Percentiles rank a stretch among this genome's conserved stretches.
phyloP scores from a whole-genome alignment of 2,329 filamentous ascomycete genomes.

The Colletotrichum sidae region DNA sequence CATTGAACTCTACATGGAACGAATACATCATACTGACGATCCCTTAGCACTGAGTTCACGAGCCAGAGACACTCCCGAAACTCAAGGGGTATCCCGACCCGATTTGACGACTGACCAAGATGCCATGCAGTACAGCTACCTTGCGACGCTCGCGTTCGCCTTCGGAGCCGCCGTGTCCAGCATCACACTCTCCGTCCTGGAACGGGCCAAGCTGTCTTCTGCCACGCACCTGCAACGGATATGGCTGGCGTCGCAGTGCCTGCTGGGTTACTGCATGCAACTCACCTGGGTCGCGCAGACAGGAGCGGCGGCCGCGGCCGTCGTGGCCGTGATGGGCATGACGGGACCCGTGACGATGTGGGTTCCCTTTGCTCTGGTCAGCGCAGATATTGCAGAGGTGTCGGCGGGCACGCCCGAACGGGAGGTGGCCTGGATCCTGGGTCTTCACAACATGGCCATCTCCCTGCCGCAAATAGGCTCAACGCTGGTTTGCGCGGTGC shows the following conservation, averaged over 20 bases:
- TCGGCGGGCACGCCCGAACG: not conserved
- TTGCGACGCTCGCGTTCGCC: conserved; percentile 1
- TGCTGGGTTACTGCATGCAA: conserved; percentile 2
- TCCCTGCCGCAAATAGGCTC: conserved; percentile 1
- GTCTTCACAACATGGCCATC: conserved; percentile 5
- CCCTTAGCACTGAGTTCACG: too few species aligned
- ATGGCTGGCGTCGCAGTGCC: conserved; percentile 2
- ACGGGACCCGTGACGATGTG: conserved; percentile 6
- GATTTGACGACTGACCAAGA: too few species aligned
- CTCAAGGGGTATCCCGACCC: too few species aligned
- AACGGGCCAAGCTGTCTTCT: not conserved
- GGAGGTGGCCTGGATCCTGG: conserved; percentile 1
- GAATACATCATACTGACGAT: too few species aligned
- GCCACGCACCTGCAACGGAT: not conserved
- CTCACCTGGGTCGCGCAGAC: not conserved
- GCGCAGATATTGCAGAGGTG: not conserved
- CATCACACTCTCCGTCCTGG: not conserved
- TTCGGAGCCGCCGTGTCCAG: not conserved
- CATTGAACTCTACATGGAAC: too few species aligned
- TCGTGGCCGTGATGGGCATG: conserved; percentile 3
- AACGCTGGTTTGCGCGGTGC: not conserved
- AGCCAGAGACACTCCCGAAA: too few species aligned
- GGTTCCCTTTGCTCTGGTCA: conserved; percentile 1
- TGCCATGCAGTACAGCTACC: too few species aligned
- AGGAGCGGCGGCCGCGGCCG: not conserved